phyloP scores from a whole-genome alignment of 768 basidiomycete genomes.

The Glaciozyma antarctica region DNA sequence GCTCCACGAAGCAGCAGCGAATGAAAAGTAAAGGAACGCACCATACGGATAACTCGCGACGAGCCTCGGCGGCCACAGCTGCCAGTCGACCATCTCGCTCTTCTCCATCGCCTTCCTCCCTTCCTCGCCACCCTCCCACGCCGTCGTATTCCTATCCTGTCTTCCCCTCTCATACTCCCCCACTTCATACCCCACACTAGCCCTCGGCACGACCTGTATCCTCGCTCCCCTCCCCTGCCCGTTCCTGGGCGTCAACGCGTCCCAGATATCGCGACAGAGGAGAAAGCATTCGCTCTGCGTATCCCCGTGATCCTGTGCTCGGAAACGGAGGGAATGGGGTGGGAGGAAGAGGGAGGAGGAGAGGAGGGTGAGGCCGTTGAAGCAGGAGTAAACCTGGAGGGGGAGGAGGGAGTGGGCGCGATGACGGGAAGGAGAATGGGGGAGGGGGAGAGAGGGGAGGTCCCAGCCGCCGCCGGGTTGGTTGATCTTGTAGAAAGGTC shows the following conservation, averaged over 20 bases:
- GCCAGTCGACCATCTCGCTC: slow-evolving; percentile 11
- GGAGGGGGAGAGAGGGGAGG: slow-evolving; percentile 20
- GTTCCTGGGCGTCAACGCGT: not conserved
- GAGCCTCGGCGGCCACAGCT: slow-evolving; percentile 9
- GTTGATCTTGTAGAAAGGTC: slow-evolving; percentile 32
- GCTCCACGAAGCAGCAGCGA: not conserved
- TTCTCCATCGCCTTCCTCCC: not conserved
- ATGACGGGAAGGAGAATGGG: slow-evolving; percentile 2
- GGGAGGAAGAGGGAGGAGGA: slow-evolving; percentile 36
- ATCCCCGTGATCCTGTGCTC: slow-evolving; percentile 11
- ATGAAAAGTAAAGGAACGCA: not conserved
- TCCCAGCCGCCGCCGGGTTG: slow-evolving; percentile 9
- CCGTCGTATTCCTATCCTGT: slow-evolving; percentile 13
- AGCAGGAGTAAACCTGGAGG: slow-evolving; percentile 39
- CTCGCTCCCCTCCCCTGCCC: slow-evolving; percentile 1
- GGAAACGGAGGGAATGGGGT: slow-evolving; percentile 39
- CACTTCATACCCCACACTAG: slow-evolving; percentile 8
- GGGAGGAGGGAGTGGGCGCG: slow-evolving; percentile 36
- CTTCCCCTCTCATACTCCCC: slow-evolving; percentile 8
- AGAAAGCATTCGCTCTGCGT: slow-evolving; percentile 13
- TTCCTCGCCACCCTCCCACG: slow-evolving; percentile 6
- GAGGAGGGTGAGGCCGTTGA: slow-evolving; percentile 35
- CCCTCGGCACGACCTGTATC: slow-evolving; percentile 16
- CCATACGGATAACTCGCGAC: slow-evolving; percentile 8
- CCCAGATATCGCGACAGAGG: slow-evolving; percentile 10